Base-by-base conservation (phyloP, 139 green algal genomes). In the Ulvella scutata region DNA sequence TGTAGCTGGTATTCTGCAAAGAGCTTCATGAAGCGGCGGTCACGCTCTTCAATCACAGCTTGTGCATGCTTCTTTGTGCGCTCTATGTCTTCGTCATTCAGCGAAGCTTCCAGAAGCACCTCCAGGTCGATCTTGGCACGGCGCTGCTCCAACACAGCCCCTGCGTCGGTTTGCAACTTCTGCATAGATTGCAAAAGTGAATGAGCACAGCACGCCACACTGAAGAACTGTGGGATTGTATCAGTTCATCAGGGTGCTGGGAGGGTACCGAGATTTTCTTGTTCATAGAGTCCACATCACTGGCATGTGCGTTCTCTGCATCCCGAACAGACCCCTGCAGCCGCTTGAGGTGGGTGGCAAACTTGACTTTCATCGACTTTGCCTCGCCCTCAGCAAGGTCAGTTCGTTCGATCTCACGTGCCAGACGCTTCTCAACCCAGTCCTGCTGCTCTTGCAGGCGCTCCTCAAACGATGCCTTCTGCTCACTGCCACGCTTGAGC, bases 11-110 rank as follows among this genome's bases (percentile, higher is more conserved):
- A 67, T n/a, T 67, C 51, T 1, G 51, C 51, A 67, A 67, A 67
- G 51, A 67, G 51, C 51, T 67, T 67, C 51, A 67, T 67, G 51
- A 67, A 67, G 51, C 51, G 51, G 51, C 51, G 51, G 51, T 67
- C 51, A 26, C 51, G 51, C 51, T 67, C 51, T 1, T n/a, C 51
- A 26, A 67, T 26, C n/a, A 26, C 51, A 0, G 51, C 51, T 6
- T 26, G 0, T n/a, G n/a, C 51, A 1, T 67, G n/a, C n/a, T 26
- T 26, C 51, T 67, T n/a, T 26, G 51, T 26, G 51, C 51, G 51
- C 51, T 67, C 51, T 6, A 67, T 26, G 51, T 67, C 51, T 26
- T 67, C 51, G n/a, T n/a, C 51, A 26, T 67, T 67, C n/a, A 67
- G 51, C n/a, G 9, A 31, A n/a, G 51, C 51, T 26, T 67, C 51